These are phyloP conservation scores for Parascedosporium putredinis DNA, from an alignment of 2,329 filamentous ascomycete genomes.

Conservation along the genomic window DNA sequence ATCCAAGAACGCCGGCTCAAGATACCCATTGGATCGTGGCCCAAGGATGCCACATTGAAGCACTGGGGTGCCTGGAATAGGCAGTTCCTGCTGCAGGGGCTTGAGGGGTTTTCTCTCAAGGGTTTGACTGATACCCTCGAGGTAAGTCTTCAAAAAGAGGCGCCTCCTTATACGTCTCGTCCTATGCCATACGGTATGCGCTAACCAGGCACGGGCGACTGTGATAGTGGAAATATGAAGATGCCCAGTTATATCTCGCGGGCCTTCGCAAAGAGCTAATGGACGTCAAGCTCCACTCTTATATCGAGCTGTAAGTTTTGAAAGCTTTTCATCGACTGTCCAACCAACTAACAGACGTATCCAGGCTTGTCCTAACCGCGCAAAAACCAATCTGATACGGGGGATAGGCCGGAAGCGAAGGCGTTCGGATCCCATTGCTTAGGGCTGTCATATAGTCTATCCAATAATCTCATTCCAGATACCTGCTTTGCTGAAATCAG, in stretches of 20 bases:
- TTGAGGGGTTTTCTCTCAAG: slow-evolving; percentile 17
- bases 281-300: slow-evolving; percentile 21
- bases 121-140: slow-evolving; percentile 13
- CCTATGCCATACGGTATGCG: too few species aligned
- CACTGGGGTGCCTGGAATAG: slow-evolving; percentile 19
- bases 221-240: slow-evolving; percentile 11
- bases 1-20: slow-evolving; percentile 7
- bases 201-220: too few species aligned
- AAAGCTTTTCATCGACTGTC: too few species aligned
- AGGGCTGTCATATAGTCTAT: too few species aligned
- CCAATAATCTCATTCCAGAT: too few species aligned
- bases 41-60: slow-evolving; percentile 19
- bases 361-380: too few species aligned
- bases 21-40: slow-evolving; percentile 17
- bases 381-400: too few species aligned
- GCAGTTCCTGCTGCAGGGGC: slow-evolving; percentile 15
- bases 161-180: background rate
- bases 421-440: too few species aligned
- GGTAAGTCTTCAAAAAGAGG: background rate
- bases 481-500: too few species aligned
- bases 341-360: too few species aligned
- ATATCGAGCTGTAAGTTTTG: slow-evolving; percentile 13
- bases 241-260: slow-evolving; percentile 23
- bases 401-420: too few species aligned
- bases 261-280: slow-evolving; percentile 20